phyloP scores from a whole-genome alignment of 495 filamentous ascomycete genomes.

The Penicillium goetzii region DNA sequence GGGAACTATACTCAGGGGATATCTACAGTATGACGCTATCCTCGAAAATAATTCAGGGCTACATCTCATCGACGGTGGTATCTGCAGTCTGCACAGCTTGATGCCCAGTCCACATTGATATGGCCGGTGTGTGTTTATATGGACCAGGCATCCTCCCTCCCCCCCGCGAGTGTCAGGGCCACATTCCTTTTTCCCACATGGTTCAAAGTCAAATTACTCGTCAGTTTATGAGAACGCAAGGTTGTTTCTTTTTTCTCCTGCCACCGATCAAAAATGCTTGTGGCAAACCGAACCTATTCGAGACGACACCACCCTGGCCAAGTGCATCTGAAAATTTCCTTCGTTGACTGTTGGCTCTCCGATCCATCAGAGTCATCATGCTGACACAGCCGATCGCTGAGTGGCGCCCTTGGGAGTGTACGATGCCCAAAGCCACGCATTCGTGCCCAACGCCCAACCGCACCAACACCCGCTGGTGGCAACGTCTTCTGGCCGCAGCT shows the following conservation, averaged over 20 bases:
- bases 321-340: not conserved
- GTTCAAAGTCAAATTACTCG: slow-evolving; percentile 15
- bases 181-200: slow-evolving; percentile 11
- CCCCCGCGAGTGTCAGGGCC: not conserved
- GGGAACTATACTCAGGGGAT: not conserved
- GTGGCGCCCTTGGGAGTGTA: slow-evolving; percentile 23
- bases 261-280: not conserved
- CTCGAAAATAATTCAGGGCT: not conserved
- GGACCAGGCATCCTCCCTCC: not conserved
- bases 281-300: not conserved
- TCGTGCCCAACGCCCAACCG: slow-evolving; percentile 44
- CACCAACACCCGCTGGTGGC: slow-evolving; percentile 23
- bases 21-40: not conserved
- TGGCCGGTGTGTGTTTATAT: not conserved
- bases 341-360: slow-evolving; percentile 18
- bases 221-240: not conserved
- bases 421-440: slow-evolving; percentile 50
- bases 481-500: slow-evolving; percentile 25
- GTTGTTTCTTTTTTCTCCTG: not conserved
- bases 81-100: not conserved
- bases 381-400: slow-evolving; percentile 30
- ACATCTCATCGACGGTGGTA: not conserved
- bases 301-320: slow-evolving; percentile 14
- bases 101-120: slow-evolving; percentile 10
- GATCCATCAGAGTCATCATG: slow-evolving; percentile 20